A percentile compares a stretch with the other conserved stretches of the same genome.
phyloP scores from a whole-genome alignment of 2,329 filamentous ascomycete species.

The Parastagonospora avenae region DNA sequence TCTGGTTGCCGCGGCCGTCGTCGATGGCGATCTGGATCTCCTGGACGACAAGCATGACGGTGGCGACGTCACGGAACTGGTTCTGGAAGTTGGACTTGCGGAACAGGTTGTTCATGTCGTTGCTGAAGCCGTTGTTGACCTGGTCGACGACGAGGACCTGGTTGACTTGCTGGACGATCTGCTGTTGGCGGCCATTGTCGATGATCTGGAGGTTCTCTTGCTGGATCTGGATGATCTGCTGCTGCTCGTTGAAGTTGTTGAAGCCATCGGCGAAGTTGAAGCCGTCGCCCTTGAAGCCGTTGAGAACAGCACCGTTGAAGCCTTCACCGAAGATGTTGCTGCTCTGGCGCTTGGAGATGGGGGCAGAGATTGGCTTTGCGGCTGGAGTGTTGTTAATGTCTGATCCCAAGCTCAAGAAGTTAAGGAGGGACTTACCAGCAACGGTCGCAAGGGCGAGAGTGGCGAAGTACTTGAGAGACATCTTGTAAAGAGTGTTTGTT shows the following conservation, averaged over 20 bases:
- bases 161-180: slow-evolving; percentile 33
- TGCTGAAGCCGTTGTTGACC: slow-evolving; percentile 36
- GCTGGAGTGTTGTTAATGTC: slow-evolving; percentile 22
- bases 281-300: slow-evolving; percentile 23
- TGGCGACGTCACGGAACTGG: slow-evolving; percentile 21
- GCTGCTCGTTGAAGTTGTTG: slow-evolving; percentile 37
- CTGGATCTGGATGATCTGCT: slow-evolving; percentile 35
- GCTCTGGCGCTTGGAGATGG: slow-evolving; percentile 21
- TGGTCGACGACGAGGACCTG: slow-evolving; percentile 37
- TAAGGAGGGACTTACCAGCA: slow-evolving; percentile 29
- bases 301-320: slow-evolving; percentile 19
- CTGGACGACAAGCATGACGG: slow-evolving; percentile 39
- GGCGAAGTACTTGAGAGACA: slow-evolving; percentile 35
- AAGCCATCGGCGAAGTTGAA: slow-evolving; percentile 41
- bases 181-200: slow-evolving; percentile 30
- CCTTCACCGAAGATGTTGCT: slow-evolving; percentile 3
- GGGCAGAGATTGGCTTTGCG: slow-evolving; percentile 33
- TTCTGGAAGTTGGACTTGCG: slow-evolving; percentile 33
- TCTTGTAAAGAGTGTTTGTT: slow-evolving; percentile 20
- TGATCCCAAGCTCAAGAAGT: background rate
- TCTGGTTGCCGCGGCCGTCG: slow-evolving; percentile 27
- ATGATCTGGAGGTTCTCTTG: slow-evolving; percentile 33
- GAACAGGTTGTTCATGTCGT: slow-evolving; percentile 39
- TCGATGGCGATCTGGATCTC: slow-evolving; percentile 35
- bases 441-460: slow-evolving; percentile 40